phyloP scores from a whole-genome alignment of 2,329 filamentous ascomycete species.

The Magnaporthales sp. region DNA sequence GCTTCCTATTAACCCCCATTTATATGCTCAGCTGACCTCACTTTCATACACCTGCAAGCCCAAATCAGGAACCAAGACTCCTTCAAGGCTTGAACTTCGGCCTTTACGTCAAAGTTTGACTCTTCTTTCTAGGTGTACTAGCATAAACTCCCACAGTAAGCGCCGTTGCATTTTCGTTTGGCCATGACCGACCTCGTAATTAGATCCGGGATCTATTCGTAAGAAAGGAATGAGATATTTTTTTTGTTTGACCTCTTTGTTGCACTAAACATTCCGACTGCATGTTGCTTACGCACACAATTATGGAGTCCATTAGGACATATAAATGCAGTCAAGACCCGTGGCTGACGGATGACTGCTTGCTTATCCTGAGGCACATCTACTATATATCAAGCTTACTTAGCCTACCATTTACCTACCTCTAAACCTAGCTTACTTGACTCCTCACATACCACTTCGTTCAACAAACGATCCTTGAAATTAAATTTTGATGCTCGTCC shows the following conservation, averaged over 20 bases:
- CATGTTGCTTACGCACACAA: background rate
- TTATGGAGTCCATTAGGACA: background rate
- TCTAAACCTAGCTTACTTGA: background rate
- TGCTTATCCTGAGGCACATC: background rate
- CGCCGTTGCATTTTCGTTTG: background rate
- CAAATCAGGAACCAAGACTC: background rate
- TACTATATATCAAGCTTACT: background rate
- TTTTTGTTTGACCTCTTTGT: background rate
- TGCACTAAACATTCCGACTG: background rate
- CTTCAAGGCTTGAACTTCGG: background rate
- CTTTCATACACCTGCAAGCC: background rate
- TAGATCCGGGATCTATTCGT: background rate
- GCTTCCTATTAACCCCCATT: background rate
- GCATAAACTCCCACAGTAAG: background rate
- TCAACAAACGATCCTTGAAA: background rate
- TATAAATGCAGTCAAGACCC: background rate
- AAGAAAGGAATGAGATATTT: background rate
- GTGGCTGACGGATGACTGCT: background rate
- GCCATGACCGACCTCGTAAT: background rate
- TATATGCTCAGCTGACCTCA: background rate
- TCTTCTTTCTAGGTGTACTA: background rate
- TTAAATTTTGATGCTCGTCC: constrained; percentile 19
- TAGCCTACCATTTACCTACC: constrained; percentile 5
- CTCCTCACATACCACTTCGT: background rate
- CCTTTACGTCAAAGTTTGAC: background rate